These are phyloP conservation scores for Mucor piriformis DNA, from an alignment of 371 early-diverging fungal genomes.

Conservation along the genomic window DNA sequence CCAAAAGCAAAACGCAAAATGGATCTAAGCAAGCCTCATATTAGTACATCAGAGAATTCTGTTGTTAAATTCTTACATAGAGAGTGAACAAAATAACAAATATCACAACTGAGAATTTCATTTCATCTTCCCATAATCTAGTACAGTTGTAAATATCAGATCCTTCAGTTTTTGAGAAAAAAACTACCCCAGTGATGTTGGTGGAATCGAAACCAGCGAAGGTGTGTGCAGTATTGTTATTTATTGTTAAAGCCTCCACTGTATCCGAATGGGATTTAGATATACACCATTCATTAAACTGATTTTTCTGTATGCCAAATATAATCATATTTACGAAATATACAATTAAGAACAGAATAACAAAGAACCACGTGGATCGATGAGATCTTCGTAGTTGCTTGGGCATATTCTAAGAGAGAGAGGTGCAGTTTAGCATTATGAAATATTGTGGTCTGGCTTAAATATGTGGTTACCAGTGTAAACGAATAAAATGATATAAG, in stretches of 20 bases:
- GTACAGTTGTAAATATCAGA: conserved; percentile 24
- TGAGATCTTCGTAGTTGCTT: conserved; percentile 19
- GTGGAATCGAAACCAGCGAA: background rate
- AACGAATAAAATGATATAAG: conserved; percentile 34
- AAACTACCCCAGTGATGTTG: background rate
- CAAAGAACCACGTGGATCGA: conserved; percentile 21
- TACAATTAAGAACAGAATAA: conserved; percentile 16
- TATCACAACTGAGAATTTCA: conserved; percentile 21
- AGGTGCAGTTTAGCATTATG: too few relatives aligned
- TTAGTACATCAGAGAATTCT: background rate
- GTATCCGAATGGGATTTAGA: conserved; percentile 16
- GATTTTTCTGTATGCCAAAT: conserved; percentile 33
- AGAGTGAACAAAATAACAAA: conserved; percentile 23
- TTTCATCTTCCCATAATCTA: conserved; percentile 29
- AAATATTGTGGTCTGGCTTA: too few relatives aligned
- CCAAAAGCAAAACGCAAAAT: conserved; percentile 26
- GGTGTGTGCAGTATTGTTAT: background rate
- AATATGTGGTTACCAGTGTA: conserved; percentile 22
- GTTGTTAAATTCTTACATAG: conserved; percentile 18
- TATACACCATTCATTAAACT: conserved; percentile 35
- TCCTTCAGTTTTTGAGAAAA: conserved; percentile 1
- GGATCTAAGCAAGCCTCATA: conserved; percentile 3
- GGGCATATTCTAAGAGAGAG: conserved; percentile 10
- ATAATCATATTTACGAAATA: conserved; percentile 21
- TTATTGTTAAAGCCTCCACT: background rate